Conservation (phyloP, 306 rosid genomes). For the Cucurbita ficifolia region DNA sequence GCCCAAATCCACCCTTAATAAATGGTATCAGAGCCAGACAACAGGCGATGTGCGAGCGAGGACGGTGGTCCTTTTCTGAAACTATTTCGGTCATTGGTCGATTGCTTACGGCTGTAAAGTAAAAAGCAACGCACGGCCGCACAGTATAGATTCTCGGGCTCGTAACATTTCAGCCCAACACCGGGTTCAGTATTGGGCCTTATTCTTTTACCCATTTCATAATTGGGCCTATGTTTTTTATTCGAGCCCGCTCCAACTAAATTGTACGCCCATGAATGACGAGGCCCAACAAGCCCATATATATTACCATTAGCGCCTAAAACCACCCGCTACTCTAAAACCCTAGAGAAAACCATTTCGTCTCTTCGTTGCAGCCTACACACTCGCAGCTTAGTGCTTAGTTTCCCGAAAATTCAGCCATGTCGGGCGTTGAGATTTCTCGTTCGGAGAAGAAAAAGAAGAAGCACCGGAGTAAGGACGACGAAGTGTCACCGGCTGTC, state of each 20-base stretch:
- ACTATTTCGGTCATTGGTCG: neutral
- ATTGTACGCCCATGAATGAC: neutral
- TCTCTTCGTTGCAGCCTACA: neutral
- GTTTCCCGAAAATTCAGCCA: neutral
- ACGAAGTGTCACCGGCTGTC: neutral
- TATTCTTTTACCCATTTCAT: neutral
- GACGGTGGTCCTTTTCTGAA: neutral
- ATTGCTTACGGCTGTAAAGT: constrained; percentile 5
- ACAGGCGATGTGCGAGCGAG: too few species aligned
- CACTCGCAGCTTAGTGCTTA: neutral
- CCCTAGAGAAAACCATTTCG: constrained; percentile 3
- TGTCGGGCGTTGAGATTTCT: constrained; percentile 25
- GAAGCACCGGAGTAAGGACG: constrained; percentile 16
- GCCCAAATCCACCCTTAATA: too few species aligned
- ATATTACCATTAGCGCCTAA: neutral
- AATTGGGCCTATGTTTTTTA: neutral
- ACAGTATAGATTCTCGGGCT: neutral
- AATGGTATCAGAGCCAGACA: too few species aligned
- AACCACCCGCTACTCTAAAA: neutral
- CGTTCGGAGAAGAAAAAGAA: constrained; percentile 44
- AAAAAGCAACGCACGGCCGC: constrained; percentile 8
- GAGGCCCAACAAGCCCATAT: neutral
- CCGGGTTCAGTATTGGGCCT: neutral
- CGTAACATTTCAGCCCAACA: neutral
- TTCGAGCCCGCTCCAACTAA: neutral